phyloP scores from a whole-genome alignment of 768 basidiomycete species.

The Tubosaeta sp. region DNA sequence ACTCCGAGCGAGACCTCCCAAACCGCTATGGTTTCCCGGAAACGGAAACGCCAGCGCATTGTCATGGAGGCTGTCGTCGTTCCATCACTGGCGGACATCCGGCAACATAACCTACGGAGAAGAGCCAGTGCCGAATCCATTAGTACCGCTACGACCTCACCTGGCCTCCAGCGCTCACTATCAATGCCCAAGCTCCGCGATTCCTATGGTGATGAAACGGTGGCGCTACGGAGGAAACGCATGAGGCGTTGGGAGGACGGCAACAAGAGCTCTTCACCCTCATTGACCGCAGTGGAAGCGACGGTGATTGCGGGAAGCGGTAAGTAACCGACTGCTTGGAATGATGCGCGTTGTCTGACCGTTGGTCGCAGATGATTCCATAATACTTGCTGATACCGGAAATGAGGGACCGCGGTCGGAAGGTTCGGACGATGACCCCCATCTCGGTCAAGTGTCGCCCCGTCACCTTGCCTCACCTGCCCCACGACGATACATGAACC shows the following conservation, averaged over 20 bases:
- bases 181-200: conserved; percentile 23
- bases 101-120: conserved; percentile 16
- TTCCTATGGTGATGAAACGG: conserved; percentile 11
- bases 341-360: conserved; percentile 3
- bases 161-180: conserved; percentile 23
- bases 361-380: conserved; percentile 43
- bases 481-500: conserved; percentile 36
- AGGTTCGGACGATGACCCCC: conserved; percentile 61
- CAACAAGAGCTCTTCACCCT: conserved; percentile 13
- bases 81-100: conserved; percentile 34
- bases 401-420: conserved; percentile 16
- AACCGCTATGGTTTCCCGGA: conserved; percentile 8
- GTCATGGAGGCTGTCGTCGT: conserved; percentile 52
- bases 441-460: conserved; percentile 65
- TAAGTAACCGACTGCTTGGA: conserved; percentile 9
- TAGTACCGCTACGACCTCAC: conserved; percentile 1
- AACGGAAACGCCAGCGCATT: conserved; percentile 46
- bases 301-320: conserved; percentile 33
- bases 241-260: conserved; percentile 21
- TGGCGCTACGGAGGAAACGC: conserved; percentile 18
- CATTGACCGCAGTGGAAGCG: conserved; percentile 22
- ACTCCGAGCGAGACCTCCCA: conserved; percentile 4
- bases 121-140: conserved; percentile 16
- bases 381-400: conserved; percentile 27
- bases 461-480: conserved; percentile 62